Evolutionary conservation across 148 eudicot genomes (phyloP).

Genomic region (Silene latifolia): DNA sequence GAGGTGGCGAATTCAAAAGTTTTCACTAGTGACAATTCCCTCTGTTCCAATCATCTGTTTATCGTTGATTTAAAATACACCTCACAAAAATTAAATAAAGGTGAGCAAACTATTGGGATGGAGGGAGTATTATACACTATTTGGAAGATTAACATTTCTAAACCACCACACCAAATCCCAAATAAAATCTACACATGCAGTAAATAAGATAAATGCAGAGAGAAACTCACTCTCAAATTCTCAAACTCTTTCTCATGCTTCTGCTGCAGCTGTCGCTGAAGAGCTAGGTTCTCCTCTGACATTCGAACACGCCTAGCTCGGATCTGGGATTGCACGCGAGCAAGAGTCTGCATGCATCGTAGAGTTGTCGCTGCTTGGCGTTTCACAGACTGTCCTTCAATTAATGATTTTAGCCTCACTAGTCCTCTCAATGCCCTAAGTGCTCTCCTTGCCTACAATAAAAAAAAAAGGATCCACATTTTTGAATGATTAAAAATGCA

Average conservation of each 20-base stretch:
- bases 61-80: too few species aligned
- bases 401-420: conserved; percentile 73
- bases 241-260: conserved; percentile 73
- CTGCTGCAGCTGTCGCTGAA: conserved; percentile 75
- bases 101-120: too few species aligned
- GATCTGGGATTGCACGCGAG: conserved; percentile 78
- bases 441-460: conserved; percentile 76
- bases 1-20: too few species aligned
- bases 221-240: conserved; percentile 50
- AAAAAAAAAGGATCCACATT: not conserved
- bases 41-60: too few species aligned
- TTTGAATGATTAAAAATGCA: too few species aligned
- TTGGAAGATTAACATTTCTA: too few species aligned
- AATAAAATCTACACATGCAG: not conserved
- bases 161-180: not conserved
- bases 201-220: not conserved
- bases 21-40: too few species aligned
- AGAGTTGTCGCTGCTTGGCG: conserved; percentile 74
- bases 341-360: conserved; percentile 81
- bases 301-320: conserved; percentile 65
- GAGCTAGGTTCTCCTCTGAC: conserved; percentile 75
- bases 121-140: too few species aligned
- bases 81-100: too few species aligned
- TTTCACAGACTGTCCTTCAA: conserved; percentile 83
- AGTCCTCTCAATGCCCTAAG: conserved; percentile 79